Evolutionary conservation across 352 stramenopile genomes (phyloP), one percentile per base, ranked within the genome.

Genomic region (Phytophthora pinifolia): DNA sequence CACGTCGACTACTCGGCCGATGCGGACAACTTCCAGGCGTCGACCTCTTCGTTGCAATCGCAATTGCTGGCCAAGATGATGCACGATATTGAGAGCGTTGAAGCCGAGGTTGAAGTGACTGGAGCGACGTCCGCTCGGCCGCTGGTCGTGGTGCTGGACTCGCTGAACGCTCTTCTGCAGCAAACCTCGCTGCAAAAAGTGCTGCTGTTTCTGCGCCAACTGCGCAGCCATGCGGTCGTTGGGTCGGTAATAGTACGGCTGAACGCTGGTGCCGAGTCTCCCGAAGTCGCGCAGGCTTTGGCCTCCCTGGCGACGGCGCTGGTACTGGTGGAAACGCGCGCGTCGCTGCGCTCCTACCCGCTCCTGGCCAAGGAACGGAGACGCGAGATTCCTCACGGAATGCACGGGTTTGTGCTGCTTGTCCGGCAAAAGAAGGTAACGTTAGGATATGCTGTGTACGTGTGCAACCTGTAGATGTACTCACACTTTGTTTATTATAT

Each of bases 381-480:
- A 22, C 77, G 82, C 1, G 67, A 81, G 37, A 69, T 92, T n/a
- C 82, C 79, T 6, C 70, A 79, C 42, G 35, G 39, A 22, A 83
- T 84, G 71, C 61, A 89, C 20, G 82, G 82, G 14, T 31, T 86
- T 14, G 74, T 89, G 9, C 49, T 79, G 25, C 54, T 92, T 1
- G 48, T 86, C 10, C 75, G 77, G 12, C 75, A 84, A 31, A 86
- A 86, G 51, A 88, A 89, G 65, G 80, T 91, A 45, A 22, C 41
- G 2, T 6, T 6, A 5, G 22, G 22, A 27, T 2, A 27, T 27
- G 22, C 3, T 4, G 20, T 27, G 22, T 27, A 27, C n/a, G 22
- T 27, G 22, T 27, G 3, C 22, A 27, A 27, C 22, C 22, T 27
- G 22, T 27, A 27, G 22, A 27, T 27, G 6, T 27, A 27, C 22